These are phyloP conservation scores for Albophoma yamanashiensis DNA, from an alignment of 2,329 filamentous ascomycete species.

Conservation along the genomic window DNA sequence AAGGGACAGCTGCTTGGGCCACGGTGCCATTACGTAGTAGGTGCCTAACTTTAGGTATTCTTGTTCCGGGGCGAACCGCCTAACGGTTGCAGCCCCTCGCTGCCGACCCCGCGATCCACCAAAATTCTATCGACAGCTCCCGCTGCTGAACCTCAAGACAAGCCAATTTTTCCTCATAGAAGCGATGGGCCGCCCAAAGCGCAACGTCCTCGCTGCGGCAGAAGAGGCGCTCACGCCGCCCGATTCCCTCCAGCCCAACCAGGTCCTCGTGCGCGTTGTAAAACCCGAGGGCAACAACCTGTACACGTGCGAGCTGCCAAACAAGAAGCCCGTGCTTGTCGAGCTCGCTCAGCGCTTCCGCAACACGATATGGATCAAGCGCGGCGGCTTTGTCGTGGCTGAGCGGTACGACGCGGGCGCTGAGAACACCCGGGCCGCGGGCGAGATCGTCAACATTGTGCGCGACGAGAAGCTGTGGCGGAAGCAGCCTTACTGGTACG, in stretches of 20 bases:
- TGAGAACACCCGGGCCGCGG: conserved; percentile 67
- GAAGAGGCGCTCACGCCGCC: conserved; percentile 57
- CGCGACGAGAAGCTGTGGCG: conserved; percentile 87
- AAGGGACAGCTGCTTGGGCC: too few species aligned
- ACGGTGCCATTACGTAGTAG: neutral
- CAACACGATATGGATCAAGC: conserved; percentile 87
- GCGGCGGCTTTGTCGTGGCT: conserved; percentile 77
- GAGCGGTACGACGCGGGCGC: conserved; percentile 55
- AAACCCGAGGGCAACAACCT: conserved; percentile 83
- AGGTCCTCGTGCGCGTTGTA: conserved; percentile 63
- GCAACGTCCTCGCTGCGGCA: conserved; percentile 66
- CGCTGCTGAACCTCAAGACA: neutral
- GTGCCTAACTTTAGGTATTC: neutral
- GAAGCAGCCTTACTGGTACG: conserved; percentile 76
- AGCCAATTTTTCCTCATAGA: neutral
- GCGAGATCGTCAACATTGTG: conserved; percentile 89
- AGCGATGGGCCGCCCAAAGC: conserved; percentile 41
- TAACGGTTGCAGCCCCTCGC: neutral
- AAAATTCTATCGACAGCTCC: neutral
- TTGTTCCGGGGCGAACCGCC: neutral
- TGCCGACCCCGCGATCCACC: neutral
- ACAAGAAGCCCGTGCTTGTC: conserved; percentile 55
- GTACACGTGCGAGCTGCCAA: conserved; percentile 67
- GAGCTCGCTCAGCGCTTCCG: conserved; percentile 81
- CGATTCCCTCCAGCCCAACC: conserved; percentile 47